Evolutionary conservation across 1,284 basidiomycete genomes (phyloP).

Genomic region (Microbotryum violaceum): DNA sequence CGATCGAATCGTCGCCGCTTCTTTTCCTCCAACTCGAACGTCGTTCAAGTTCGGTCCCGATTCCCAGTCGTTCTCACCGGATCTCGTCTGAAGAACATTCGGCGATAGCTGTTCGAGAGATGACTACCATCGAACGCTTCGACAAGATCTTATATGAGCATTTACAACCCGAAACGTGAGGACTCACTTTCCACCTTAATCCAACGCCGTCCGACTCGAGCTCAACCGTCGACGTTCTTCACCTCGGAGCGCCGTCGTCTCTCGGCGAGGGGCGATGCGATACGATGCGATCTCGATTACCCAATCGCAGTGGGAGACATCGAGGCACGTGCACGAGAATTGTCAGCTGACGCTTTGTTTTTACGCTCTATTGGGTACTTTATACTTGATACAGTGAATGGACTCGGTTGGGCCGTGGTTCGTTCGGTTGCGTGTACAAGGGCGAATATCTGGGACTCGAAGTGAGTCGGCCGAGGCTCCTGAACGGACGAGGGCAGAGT

Average conservation of each 20-base stretch:
- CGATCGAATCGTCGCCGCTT: no score
- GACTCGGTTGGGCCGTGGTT: constrained; percentile 63
- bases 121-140: constrained; percentile 14
- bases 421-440: constrained; percentile 87
- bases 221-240: background rate
- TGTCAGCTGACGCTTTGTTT: background rate
- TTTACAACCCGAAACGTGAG: constrained; percentile 16
- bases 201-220: background rate
- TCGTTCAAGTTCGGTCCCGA: no score
- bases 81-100: no score
- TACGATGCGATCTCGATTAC: no score
- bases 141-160: constrained; percentile 25
- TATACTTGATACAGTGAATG: constrained; percentile 13
- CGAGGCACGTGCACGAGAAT: background rate
- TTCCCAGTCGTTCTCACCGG: no score
- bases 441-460: constrained; percentile 46
- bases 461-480: background rate
- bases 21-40: no score
- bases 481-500: constrained; percentile 59
- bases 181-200: background rate
- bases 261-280: no score
- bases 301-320: no score
- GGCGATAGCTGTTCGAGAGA: background rate
- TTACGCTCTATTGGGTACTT: no score
- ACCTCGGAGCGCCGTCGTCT: no score